Evolutionary conservation across 371 early-diverging fungal species (phyloP), one percentile per base, ranked within the genome.

Genomic region (Nosema muscidifuracis): DNA sequence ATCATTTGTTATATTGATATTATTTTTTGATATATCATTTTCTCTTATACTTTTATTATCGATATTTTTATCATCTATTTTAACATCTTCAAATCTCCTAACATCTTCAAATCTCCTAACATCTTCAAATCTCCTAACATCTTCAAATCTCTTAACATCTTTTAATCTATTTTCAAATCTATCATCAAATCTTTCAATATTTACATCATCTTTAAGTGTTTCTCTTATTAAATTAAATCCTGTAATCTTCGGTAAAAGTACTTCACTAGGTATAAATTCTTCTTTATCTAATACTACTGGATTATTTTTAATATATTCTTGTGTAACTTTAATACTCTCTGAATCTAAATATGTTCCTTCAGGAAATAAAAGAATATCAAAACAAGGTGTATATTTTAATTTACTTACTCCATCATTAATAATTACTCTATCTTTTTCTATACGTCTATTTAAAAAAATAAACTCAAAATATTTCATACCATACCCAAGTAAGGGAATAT

Each of bases 261-360:
- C 74, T 31, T 72, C 40, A 69, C 43, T 30, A 51, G 77, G 77
- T 9, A 40, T 20, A 68, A 70, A 78, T 12, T 10, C 16, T 24
- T 44, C 40, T n/a, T 55, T 65, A 20, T 71, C 31, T 34, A 77
- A 20, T 40, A 12, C 40, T 24, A 66, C 20, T 9, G 64, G 55
- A 44, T 31, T 64, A 2, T 61, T 70, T 28, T 61, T 22, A 9
- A 75, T n/a, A 56, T 71, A 83, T 33, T 58, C 28, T 28, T 63
- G 61, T 13, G 71, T 61, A 20, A 71, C 78, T 38, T 75, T n/a
- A 66, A 68, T 61, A 1, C 80, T 67, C 3, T 42, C 65, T 30
- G 31, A 53, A 64, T 75, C 74, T 38, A 80, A 69, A 55, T 80
- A 78, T 26, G 83, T 83, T 31, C 83, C 83, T 65, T 83, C 83